A percentile compares a stretch with the other conserved stretches of the same genome.
These are phyloP conservation scores for Citrus cavaleriei DNA, from an alignment of 345 rosid genomes.

Conservation along the genomic window DNA sequence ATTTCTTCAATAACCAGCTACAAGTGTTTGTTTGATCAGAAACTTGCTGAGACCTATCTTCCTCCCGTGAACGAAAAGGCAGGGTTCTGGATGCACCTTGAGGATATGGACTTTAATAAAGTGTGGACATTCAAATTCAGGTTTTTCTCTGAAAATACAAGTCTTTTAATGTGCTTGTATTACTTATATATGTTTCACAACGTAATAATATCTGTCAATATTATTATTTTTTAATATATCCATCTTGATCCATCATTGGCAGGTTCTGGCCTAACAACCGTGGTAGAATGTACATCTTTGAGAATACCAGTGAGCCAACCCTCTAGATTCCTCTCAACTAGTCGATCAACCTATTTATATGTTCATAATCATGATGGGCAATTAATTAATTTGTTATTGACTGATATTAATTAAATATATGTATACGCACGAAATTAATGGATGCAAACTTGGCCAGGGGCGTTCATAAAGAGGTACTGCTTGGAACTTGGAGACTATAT, in stretches of 20 bases:
- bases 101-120: not conserved
- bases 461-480: not conserved
- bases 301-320: constrained; percentile 4
- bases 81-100: not conserved
- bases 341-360: not conserved
- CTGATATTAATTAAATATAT: not conserved
- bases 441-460: not conserved
- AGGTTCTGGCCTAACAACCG: constrained; percentile 10
- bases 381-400: not conserved
- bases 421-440: not conserved
- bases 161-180: too few relatives aligned
- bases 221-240: not conserved
- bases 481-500: not conserved
- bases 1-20: not conserved
- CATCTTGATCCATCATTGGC: not conserved
- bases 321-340: not conserved
- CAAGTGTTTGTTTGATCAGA: not conserved
- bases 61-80: not conserved
- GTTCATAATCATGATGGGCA: not conserved
- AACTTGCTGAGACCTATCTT: constrained; percentile 1
- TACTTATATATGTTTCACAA: too few relatives aligned
- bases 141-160: not conserved
- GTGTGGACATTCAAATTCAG: constrained; percentile 12
- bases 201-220: too few relatives aligned
- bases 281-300: not conserved